Conservation (phyloP, 805 yeast genomes). For the Priceomyces medius region DNA sequence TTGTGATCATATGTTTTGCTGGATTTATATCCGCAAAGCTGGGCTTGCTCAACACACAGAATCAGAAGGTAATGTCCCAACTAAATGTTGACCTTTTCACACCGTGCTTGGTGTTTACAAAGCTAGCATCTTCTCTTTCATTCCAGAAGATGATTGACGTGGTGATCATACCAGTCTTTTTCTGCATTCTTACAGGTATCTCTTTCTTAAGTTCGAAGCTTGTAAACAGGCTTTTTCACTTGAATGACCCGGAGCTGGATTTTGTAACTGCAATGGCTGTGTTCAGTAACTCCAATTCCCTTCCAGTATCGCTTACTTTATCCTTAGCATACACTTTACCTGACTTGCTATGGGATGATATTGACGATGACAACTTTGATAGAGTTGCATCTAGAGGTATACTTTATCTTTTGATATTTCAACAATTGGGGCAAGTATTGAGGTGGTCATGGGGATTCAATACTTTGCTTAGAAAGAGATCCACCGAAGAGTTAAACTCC, state of each 20-base stretch:
- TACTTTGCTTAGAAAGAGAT: slow-evolving; percentile 56
- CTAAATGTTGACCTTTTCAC: slow-evolving; percentile 91
- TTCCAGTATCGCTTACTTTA: slow-evolving; percentile 88
- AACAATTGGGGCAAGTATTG: slow-evolving; percentile 77
- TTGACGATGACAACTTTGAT: slow-evolving; percentile 63
- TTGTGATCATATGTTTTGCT: slow-evolving; percentile 78
- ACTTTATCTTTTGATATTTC: slow-evolving; percentile 69
- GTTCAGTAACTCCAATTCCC: slow-evolving; percentile 91
- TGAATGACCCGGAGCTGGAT: slow-evolving; percentile 77
- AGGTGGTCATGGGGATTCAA: slow-evolving; percentile 91
- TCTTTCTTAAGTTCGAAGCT: slow-evolving; percentile 63
- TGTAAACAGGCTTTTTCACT: slow-evolving; percentile 49
- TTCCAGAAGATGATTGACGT: slow-evolving; percentile 77
- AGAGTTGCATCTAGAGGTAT: slow-evolving; percentile 78
- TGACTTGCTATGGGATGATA: slow-evolving; percentile 70
- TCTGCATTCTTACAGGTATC: slow-evolving; percentile 76
- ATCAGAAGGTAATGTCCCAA: slow-evolving; percentile 74
- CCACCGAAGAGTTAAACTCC: slow-evolving; percentile 33
- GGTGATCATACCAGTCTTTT: slow-evolving; percentile 80
- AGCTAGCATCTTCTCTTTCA: slow-evolving; percentile 65
- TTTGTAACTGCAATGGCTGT: slow-evolving; percentile 97
- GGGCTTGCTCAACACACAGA: slow-evolving; percentile 65
- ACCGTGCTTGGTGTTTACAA: slow-evolving; percentile 90
- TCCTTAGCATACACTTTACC: slow-evolving; percentile 77
- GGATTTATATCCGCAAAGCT: slow-evolving; percentile 83